phyloP scores from a whole-genome alignment of 345 rosid species.

The Geranium brycei region DNA sequence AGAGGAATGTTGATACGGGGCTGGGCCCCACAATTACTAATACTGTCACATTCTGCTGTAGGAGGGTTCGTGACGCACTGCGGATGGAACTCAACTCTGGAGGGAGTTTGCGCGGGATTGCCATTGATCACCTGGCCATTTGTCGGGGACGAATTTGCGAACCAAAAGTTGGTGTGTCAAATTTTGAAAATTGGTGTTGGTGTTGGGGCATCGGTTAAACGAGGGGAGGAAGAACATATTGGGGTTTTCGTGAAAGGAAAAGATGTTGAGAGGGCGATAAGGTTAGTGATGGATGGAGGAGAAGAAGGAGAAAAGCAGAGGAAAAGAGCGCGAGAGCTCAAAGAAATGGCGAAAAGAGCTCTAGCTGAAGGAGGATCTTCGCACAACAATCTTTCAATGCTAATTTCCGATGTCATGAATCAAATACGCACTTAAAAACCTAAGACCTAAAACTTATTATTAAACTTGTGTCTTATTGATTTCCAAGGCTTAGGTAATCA shows the following conservation, averaged over 20 bases:
- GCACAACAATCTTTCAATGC: constrained; percentile 19
- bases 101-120: constrained; percentile 43
- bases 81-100: constrained; percentile 82
- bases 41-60: constrained; percentile 49
- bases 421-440: not conserved
- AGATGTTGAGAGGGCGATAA: constrained; percentile 29
- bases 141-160: constrained; percentile 60
- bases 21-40: constrained; percentile 78
- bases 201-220: constrained; percentile 43
- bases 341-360: constrained; percentile 31
- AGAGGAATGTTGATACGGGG: constrained; percentile 57
- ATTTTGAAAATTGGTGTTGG: constrained; percentile 59
- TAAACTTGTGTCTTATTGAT: no score
- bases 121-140: constrained; percentile 84
- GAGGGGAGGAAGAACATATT: constrained; percentile 63
- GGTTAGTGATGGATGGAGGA: constrained; percentile 31
- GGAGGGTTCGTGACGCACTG: constrained; percentile 16
- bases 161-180: constrained; percentile 56
- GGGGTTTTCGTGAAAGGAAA: constrained; percentile 52
- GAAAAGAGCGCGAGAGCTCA: constrained; percentile 30
- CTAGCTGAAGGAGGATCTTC: constrained; percentile 54
- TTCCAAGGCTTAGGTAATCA: no score
- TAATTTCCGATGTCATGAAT: constrained; percentile 31
- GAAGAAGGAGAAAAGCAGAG: constrained; percentile 37
- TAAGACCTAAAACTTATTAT: no score